phyloP scores from a whole-genome alignment of 805 yeast species.

The Lipomyces oligophaga region DNA sequence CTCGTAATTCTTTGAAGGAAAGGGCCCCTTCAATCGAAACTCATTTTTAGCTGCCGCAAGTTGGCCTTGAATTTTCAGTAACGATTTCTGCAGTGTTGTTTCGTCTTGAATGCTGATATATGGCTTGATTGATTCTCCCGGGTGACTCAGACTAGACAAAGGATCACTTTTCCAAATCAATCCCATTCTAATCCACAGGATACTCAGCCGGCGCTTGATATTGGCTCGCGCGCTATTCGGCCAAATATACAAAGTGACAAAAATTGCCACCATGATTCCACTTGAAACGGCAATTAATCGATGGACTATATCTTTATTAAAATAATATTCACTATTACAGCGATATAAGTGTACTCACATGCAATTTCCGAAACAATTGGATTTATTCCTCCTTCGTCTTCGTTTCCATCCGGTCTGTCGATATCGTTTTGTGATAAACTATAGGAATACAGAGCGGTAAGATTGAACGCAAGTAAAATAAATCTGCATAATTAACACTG shows the following conservation, averaged over 20 bases:
- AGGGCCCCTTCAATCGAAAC: conserved; percentile 67
- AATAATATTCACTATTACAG: neutral
- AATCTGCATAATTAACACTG: conserved; percentile 37
- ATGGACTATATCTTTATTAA: conserved; percentile 43
- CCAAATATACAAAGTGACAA: conserved; percentile 49
- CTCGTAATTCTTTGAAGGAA: conserved; percentile 53
- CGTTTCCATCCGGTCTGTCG: conserved; percentile 40
- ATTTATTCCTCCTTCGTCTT: conserved; percentile 63
- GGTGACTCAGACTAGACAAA: conserved; percentile 38
- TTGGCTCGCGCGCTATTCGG: conserved; percentile 76
- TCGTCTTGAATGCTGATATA: conserved; percentile 19
- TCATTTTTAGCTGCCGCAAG: conserved; percentile 45
- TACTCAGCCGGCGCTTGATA: conserved; percentile 59
- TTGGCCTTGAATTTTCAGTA: conserved; percentile 29
- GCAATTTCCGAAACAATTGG: conserved; percentile 75
- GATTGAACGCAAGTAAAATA: conserved; percentile 68
- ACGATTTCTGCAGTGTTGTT: conserved; percentile 23
- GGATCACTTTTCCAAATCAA: conserved; percentile 79
- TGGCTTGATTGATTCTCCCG: conserved; percentile 10
- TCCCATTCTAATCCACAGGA: conserved; percentile 77
- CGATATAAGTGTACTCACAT: conserved; percentile 20
- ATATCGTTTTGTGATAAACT: conserved; percentile 55
- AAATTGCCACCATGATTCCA: conserved; percentile 74
- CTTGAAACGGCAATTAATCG: conserved; percentile 65
- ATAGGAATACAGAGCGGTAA: conserved; percentile 73